These are phyloP conservation scores for Aspergillus taichungensis DNA, from an alignment of 495 filamentous ascomycete genomes.

Conservation along the genomic window DNA sequence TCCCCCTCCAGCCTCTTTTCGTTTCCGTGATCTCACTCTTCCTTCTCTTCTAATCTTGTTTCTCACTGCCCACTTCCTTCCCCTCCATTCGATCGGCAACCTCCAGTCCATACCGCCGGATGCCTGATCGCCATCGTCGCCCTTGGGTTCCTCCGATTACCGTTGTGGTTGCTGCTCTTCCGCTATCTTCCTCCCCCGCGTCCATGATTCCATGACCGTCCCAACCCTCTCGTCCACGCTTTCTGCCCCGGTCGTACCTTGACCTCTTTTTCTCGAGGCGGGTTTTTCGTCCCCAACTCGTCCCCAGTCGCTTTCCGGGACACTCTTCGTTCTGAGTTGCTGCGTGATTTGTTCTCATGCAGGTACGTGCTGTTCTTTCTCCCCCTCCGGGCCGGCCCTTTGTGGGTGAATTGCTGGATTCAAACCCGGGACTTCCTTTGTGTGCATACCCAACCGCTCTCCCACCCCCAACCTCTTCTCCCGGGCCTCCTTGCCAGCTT, in stretches of 20 bases:
- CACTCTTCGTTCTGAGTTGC: constrained; percentile 13
- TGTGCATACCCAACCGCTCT: no score
- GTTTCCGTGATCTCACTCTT: not conserved
- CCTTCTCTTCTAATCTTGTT: no score
- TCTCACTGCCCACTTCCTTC: no score
- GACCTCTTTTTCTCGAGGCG: constrained; percentile 25
- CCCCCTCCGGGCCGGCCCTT: not conserved
- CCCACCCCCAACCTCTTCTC: no score
- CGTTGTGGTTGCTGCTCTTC: constrained; percentile 12
- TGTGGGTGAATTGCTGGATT: not conserved
- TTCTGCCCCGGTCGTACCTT: constrained; percentile 34
- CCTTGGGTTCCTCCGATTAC: constrained; percentile 8
- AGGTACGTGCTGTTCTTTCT: constrained; percentile 26
- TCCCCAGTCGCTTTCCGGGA: constrained; percentile 21
- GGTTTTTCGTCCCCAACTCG: constrained; percentile 14
- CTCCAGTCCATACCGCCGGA: constrained; percentile 9
- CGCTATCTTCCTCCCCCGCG: constrained; percentile 26
- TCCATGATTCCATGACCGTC: constrained; percentile 33
- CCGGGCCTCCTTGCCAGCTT: no score
- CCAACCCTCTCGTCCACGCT: constrained; percentile 14
- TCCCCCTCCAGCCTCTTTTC: not conserved
- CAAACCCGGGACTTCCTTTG: no score
- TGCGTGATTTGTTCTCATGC: constrained; percentile 34
- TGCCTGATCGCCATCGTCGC: constrained; percentile 17
- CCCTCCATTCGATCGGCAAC: no score